These are phyloP conservation scores for Solidago caesia DNA, from an alignment of 129 eudicot species.

Conservation along the genomic window DNA sequence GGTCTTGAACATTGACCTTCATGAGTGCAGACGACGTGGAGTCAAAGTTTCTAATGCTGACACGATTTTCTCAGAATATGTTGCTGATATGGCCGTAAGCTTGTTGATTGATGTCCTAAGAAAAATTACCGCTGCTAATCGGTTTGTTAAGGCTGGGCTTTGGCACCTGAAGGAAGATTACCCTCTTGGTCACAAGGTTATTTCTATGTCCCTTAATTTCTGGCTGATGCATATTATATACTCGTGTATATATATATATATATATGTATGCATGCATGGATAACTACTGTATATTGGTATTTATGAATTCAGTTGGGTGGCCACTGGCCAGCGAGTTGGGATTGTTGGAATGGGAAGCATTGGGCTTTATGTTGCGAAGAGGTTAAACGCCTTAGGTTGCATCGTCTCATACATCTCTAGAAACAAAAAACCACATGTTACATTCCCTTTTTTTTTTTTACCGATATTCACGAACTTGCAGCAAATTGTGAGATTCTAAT, in stretches of 20 bases:
- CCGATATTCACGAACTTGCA: constrained; percentile 47
- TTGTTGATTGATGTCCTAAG: constrained; percentile 62
- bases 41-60: constrained; percentile 45
- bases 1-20: constrained; percentile 53
- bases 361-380: constrained; percentile 65
- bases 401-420: constrained; percentile 62
- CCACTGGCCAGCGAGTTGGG: constrained; percentile 72
- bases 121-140: constrained; percentile 54
- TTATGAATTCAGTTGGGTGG: constrained; percentile 55
- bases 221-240: neutral
- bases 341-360: constrained; percentile 86
- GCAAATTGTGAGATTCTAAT: constrained; percentile 49
- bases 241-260: too few species aligned
- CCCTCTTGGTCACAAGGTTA: constrained; percentile 50
- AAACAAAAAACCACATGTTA: constrained; percentile 43
- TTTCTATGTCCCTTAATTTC: neutral
- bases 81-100: constrained; percentile 71
- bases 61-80: constrained; percentile 52
- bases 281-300: neutral
- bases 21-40: constrained; percentile 57
- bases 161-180: constrained; percentile 42
- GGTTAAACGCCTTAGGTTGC: constrained; percentile 68
- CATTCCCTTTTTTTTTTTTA: constrained; percentile 46
- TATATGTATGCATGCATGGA: neutral
- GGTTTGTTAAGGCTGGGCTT: constrained; percentile 49